These are phyloP conservation scores for Bodo saltans DNA, from an alignment of 78 protist species.

Conservation along the genomic window DNA sequence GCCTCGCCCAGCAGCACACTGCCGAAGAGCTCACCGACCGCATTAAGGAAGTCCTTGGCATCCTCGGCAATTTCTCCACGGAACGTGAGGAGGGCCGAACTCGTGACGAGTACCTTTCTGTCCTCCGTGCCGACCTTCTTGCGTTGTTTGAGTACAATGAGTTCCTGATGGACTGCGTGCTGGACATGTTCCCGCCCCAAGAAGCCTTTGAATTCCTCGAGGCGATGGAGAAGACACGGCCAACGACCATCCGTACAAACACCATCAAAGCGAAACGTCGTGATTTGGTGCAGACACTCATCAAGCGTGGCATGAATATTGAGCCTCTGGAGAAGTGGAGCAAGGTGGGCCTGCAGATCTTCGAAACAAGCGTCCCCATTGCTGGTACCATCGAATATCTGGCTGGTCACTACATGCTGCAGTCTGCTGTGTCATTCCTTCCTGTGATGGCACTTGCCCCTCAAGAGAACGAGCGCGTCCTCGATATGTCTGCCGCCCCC, in stretches of 20 bases:
- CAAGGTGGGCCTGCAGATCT: constrained; percentile 89
- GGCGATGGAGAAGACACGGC: constrained; percentile 89
- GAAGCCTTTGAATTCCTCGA: constrained; percentile 81
- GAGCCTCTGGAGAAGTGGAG: constrained; percentile 80
- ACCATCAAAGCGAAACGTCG: constrained; percentile 82
- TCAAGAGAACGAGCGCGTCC: constrained; percentile 71
- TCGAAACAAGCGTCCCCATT: constrained; percentile 83
- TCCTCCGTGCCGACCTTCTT: constrained; percentile 67
- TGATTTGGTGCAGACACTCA: constrained; percentile 80
- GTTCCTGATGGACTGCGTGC: constrained; percentile 60
- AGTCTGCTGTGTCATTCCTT: constrained; percentile 92
- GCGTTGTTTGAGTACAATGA: constrained; percentile 69
- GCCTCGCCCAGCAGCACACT: background rate
- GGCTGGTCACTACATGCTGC: constrained; percentile 96
- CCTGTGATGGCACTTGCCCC: constrained; percentile 95
- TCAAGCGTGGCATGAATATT: constrained; percentile 68
- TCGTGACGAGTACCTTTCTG: constrained; percentile 69
- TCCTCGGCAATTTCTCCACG: constrained; percentile 38
- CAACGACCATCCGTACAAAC: constrained; percentile 93
- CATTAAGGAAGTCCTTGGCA: background rate
- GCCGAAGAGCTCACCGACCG: background rate
- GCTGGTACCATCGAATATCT: constrained; percentile 94
- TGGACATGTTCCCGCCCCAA: constrained; percentile 66
- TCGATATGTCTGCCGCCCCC: constrained; percentile 97
- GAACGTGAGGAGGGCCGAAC: constrained; percentile 42